Evolutionary conservation across 2,329 filamentous ascomycete genomes (phyloP), one percentile per base, ranked within the genome.

Genomic region (Colletotrichum graminicola): DNA sequence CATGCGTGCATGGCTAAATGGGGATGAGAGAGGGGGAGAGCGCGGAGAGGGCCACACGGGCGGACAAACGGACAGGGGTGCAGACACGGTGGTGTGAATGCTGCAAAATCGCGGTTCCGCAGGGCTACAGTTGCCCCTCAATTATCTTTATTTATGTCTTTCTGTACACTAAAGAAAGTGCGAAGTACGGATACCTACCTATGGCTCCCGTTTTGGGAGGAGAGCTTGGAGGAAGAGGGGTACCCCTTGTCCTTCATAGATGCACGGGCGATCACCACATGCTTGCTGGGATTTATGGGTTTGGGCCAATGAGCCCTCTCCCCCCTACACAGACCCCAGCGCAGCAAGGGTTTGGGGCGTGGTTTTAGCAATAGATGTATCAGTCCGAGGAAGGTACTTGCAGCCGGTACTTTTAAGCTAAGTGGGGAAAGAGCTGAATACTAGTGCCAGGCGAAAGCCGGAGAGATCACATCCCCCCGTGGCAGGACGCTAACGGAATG

Each of bases 221-320:
- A 62, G 56, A 29, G 32, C 23, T 36, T 70, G 47, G 21, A 61
- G n/a, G 34, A 21, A 26, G n/a, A 51, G 56, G 32, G 66, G 29
- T 52, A 12, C 18, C 10, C 68, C 68, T 49, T 67, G 64, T 67
- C 26, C 18, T 7, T 4, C 16, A 52, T 67, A 57, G 57, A 65
- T 67, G 68, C 68, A 71, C 51, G 57, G 68, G 67, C 68, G 68
- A 71, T 71, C 68, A 71, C 68, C 68, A 71, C 68, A 71, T 71
- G 68, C 68, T 62, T 57, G 36, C 64, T 56, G 64, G 68, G 68
- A 71, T 71, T 21, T n/a, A 3, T 45, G 34, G 68, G 68, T 67
- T 52, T 62, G 67, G 59, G 63, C 64, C 67, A 65, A 71, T 45
- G 63, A 43, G 12, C n/a, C 45, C n/a, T 61, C 55, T 36, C 43